A percentile compares a stretch with the other conserved stretches of the same genome.
Evolutionary conservation across 192 early-diverging fungal genomes (phyloP).

Genomic region (Entomortierella chlamydospora): DNA sequence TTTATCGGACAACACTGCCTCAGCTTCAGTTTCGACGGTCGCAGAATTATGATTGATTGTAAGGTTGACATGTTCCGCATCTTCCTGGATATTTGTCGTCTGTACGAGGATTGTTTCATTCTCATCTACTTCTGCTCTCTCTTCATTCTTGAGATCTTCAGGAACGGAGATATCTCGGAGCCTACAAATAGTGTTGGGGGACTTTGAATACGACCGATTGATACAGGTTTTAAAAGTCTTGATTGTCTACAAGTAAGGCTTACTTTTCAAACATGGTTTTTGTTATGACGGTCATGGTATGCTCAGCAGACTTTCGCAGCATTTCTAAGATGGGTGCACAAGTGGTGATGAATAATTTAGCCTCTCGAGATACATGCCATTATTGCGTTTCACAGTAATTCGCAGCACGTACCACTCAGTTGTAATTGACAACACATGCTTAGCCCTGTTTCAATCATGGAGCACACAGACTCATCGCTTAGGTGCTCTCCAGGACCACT

Average conservation of each 20-base stretch:
- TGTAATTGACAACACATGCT: constrained; percentile 97
- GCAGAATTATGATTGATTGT: constrained; percentile 29
- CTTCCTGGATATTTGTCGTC: constrained; percentile 19
- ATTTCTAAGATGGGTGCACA: constrained; percentile 64
- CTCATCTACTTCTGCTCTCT: constrained; percentile 20
- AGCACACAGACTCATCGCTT: constrained; percentile 94
- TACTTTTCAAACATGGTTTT: constrained; percentile 83
- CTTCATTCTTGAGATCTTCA: constrained; percentile 1
- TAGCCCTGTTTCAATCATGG: constrained; percentile 97
- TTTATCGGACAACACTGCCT: constrained; percentile 20
- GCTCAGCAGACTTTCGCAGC: constrained; percentile 79
- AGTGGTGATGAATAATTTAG: constrained; percentile 19
- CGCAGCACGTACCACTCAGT: constrained; percentile 71
- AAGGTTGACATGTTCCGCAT: constrained; percentile 34
- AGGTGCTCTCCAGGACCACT: constrained; percentile 77
- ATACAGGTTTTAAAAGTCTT: too few species aligned
- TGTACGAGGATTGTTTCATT: constrained; percentile 43
- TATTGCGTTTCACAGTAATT: not conserved
- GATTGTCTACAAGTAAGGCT: not conserved
- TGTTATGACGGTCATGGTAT: constrained; percentile 80
- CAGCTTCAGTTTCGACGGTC: constrained; percentile 31
- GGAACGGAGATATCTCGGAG: constrained; percentile 35
- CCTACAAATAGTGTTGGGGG: not conserved
- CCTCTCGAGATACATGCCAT: not conserved
- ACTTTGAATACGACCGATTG: too few species aligned